A percentile compares a stretch with the other conserved stretches of the same genome.
Conservation (phyloP, 257 asterid genomes). For the Solanum sejunctum region DNA sequence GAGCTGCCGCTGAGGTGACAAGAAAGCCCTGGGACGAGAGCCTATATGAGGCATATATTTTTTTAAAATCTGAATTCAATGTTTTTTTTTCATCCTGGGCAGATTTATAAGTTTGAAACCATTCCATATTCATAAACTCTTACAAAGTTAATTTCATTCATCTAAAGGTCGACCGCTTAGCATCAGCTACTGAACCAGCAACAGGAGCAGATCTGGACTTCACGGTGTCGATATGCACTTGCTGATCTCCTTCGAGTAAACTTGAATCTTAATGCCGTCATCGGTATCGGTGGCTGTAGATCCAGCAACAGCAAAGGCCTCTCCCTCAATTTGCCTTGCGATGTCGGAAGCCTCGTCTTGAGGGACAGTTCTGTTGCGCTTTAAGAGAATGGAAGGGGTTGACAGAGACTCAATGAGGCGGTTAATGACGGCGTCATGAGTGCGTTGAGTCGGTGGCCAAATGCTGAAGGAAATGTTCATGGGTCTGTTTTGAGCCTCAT, state of each 20-base stretch:
- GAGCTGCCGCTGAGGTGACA: too few species aligned
- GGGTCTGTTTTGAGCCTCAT: constrained; percentile 9
- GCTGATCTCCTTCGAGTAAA: constrained; percentile 82
- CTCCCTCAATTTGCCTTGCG: constrained; percentile 54
- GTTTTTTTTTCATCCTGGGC: neutral
- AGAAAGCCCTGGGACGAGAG: too few species aligned
- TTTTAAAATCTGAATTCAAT: too few species aligned
- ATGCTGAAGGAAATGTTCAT: constrained; percentile 44
- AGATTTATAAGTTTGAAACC: neutral
- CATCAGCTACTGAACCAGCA: neutral
- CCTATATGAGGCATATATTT: too few species aligned
- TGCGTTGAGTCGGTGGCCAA: constrained; percentile 85
- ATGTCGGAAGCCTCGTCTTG: constrained; percentile 54
- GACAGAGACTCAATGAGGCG: constrained; percentile 75
- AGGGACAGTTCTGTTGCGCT: constrained; percentile 68
- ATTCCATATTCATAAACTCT: neutral
- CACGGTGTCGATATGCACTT: constrained; percentile 64
- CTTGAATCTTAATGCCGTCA: constrained; percentile 75
- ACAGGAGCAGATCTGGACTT: constrained; percentile 66
- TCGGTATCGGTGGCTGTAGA: constrained; percentile 26
- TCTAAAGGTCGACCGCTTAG: neutral
- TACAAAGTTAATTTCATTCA: neutral
- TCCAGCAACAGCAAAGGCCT: constrained; percentile 51
- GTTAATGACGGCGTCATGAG: constrained; percentile 70
- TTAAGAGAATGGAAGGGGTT: constrained; percentile 64